phyloP scores from a whole-genome alignment of 2,329 filamentous ascomycete genomes.

The Neurospora sp. region DNA sequence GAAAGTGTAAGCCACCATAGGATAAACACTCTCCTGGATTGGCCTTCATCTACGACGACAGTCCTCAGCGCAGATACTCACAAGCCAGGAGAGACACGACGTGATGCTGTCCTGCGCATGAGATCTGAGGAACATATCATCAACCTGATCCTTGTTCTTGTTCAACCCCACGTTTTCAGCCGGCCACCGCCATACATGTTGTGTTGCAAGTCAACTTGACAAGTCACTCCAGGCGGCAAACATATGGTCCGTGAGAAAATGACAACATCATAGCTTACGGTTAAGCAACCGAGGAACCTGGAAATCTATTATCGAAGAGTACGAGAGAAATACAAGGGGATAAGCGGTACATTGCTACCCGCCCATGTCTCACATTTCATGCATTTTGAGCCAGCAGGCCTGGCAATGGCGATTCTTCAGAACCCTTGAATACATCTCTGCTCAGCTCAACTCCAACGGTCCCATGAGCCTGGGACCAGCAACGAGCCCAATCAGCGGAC shows the following conservation, averaged over 20 bases:
- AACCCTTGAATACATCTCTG: not conserved
- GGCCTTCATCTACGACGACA: not conserved
- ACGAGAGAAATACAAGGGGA: not conserved
- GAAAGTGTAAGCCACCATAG: not conserved
- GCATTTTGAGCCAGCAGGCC: not conserved
- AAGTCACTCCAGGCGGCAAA: not conserved
- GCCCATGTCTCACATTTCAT: not conserved
- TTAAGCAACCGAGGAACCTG: not conserved
- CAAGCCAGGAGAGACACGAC: not conserved
- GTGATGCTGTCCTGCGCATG: not conserved
- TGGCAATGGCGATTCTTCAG: not conserved
- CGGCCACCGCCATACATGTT: not conserved
- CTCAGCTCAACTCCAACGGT: slow-evolving; percentile 2
- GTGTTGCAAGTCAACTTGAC: not conserved
- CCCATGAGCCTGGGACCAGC: slow-evolving; percentile 5
- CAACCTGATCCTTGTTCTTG: not conserved
- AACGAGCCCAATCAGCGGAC: slow-evolving; percentile 1
- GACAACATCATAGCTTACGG: not conserved
- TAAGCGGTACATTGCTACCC: not conserved
- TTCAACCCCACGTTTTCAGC: not conserved
- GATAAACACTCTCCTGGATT: not conserved
- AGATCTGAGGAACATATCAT: not conserved
- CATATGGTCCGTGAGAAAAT: not conserved
- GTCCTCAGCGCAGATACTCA: not conserved
- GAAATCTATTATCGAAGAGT: not conserved